Evolutionary conservation across 1,139 yeast genomes (phyloP), one percentile per base, ranked within the genome.

Genomic region (Lodderomyces beijingensis): DNA sequence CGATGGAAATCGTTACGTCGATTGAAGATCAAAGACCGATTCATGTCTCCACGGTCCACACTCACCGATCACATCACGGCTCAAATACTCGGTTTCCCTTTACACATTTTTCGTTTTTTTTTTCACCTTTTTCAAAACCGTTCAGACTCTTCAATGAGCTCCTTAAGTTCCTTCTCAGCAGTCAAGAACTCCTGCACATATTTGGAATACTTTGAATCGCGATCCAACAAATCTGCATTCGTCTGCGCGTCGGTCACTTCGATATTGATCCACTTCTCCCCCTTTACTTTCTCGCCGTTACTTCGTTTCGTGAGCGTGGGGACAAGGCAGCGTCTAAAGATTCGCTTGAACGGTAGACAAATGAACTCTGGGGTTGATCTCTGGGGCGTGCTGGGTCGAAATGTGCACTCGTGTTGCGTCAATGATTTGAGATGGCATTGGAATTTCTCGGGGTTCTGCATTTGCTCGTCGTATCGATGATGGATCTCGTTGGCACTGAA

Each of bases 301-400:
- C 9, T 12, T 13, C 48, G 45, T 16, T 39, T 45, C 4, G 41
- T 39, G 4, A 50, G 45, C 4, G 49, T 36, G 9, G 60, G 55
- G 12, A 66, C 43, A 9, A 63, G 43, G 46, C 81, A 75, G 36
- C 76, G 56, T 42, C 65, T 68, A 50, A 75, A 75, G 4, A 74
- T 41, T 30, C 81, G 46, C 39, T 68, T 74, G 52, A 75, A 75
- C 2, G 81, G 80, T 12, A 70, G 50, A 42, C 81, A 75, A 18
- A 70, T 59, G 36, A 71, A 68, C 36, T 70, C 62, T 3, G 67
- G 65, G 22, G 50, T 48, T 5, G 53, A 42, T 17, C 31, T 31
- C 12, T 32, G 20, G 11, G 25, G 24, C 5, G 28, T 29, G 6
- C 31, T 26, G 3, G 47, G 43, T 29, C 51, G 51, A 40, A 67